Conservation (phyloP, 1,284 basidiomycete species). For the Austroboletus niveus region DNA sequence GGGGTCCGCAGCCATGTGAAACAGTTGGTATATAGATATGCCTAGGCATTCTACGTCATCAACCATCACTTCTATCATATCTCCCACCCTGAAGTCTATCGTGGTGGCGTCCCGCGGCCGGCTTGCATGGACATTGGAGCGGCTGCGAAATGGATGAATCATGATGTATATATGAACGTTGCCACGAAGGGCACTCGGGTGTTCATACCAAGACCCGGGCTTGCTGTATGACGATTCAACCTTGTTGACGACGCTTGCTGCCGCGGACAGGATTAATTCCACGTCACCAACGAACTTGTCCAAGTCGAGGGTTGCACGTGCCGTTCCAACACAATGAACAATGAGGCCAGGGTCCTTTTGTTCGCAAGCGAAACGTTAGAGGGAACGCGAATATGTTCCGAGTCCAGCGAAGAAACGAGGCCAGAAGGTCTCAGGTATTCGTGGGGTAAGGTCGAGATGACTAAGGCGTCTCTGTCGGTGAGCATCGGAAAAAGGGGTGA, state of each 20-base stretch:
- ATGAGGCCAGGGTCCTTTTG: conserved; percentile 18
- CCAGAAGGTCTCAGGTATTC: too few relatives aligned
- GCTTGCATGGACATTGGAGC: conserved; percentile 2
- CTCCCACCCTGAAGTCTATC: conserved; percentile 16
- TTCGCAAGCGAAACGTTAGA: conserved; percentile 15
- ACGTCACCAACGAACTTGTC: neutral
- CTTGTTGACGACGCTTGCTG: neutral
- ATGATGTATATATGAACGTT: conserved; percentile 2
- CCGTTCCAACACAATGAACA: conserved; percentile 2
- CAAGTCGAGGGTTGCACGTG: conserved; percentile 3
- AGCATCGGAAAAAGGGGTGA: conserved; percentile 6
- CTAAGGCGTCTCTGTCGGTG: neutral
- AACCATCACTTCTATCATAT: neutral
- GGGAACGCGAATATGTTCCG: conserved; percentile 5
- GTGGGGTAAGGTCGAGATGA: neutral
- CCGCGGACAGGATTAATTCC: neutral
- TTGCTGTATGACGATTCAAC: conserved; percentile 9
- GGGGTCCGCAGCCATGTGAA: neutral
- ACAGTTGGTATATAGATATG: neutral
- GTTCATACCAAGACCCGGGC: neutral
- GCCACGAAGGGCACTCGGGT: neutral
- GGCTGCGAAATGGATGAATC: conserved; percentile 5
- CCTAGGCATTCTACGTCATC: neutral
- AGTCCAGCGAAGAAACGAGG: neutral
- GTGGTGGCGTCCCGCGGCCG: conserved; percentile 16